phyloP scores from a whole-genome alignment of 768 basidiomycete species.

The Cantharellus anzutake region DNA sequence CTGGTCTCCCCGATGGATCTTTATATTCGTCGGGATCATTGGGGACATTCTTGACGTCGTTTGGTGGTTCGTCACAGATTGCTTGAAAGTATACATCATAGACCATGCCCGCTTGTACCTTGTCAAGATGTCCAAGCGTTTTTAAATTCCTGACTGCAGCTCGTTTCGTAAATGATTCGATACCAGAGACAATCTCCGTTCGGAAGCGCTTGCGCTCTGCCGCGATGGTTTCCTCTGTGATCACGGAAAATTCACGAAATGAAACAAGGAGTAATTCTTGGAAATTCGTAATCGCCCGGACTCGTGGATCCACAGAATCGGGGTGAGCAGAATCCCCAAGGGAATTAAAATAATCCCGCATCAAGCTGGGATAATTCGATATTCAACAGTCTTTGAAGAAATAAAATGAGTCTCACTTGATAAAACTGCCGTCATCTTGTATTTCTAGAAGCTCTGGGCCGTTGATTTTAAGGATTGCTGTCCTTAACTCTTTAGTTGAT shows the following conservation, averaged over 20 bases:
- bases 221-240: slow-evolving; percentile 86
- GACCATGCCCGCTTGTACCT: slow-evolving; percentile 74
- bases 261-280: slow-evolving; percentile 93
- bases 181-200: slow-evolving; percentile 75
- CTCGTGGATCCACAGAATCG: slow-evolving; percentile 64
- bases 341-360: slow-evolving; percentile 88
- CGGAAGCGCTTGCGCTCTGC: slow-evolving; percentile 73
- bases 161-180: slow-evolving; percentile 88
- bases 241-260: slow-evolving; percentile 92
- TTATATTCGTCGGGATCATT: neutral
- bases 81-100: slow-evolving; percentile 56
- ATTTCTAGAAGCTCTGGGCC: slow-evolving; percentile 80
- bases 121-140: slow-evolving; percentile 58
- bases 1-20: slow-evolving; percentile 51
- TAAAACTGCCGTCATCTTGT: slow-evolving; percentile 92
- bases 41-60: neutral
- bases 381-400: neutral
- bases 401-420: slow-evolving; percentile 41
- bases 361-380: slow-evolving; percentile 33
- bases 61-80: slow-evolving; percentile 45
- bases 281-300: slow-evolving; percentile 89
- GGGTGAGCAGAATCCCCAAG: slow-evolving; percentile 92
- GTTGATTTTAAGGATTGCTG: slow-evolving; percentile 95
- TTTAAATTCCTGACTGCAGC: slow-evolving; percentile 76
- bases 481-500: neutral